A percentile compares a stretch with the other conserved stretches of the same genome.
Evolutionary conservation across 192 early-diverging fungal genomes (phyloP).

Genomic region (Coemansia sp.): DNA sequence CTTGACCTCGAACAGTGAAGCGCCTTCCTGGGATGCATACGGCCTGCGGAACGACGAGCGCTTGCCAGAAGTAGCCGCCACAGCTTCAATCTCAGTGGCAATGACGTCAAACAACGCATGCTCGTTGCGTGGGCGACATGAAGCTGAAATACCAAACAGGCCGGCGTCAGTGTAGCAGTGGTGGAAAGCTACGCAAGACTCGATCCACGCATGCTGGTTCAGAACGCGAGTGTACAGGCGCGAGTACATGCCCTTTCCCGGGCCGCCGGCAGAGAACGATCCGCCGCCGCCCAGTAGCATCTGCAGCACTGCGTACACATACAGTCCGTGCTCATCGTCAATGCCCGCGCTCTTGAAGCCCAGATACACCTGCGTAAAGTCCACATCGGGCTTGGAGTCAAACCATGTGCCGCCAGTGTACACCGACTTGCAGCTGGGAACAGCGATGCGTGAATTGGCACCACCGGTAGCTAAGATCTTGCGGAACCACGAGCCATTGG

Average conservation of each 20-base stretch:
- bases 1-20: conserved; percentile 61
- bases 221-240: conserved; percentile 92
- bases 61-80: conserved; percentile 47
- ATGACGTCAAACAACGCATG: conserved; percentile 77
- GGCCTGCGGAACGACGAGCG: conserved; percentile 34
- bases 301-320: conserved; percentile 86
- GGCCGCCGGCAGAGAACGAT: conserved; percentile 95
- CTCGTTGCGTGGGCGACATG: conserved; percentile 78
- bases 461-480: conserved; percentile 17
- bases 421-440: conserved; percentile 53
- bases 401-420: conserved; percentile 85
- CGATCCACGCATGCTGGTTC: conserved; percentile 92
- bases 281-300: conserved; percentile 93
- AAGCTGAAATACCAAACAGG: conserved; percentile 89
- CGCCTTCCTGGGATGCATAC: conserved; percentile 41
- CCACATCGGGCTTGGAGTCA: conserved; percentile 65
- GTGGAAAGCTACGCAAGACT: conserved; percentile 90
- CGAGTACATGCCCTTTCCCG: conserved; percentile 99
- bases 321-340: conserved; percentile 75
- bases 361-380: conserved; percentile 85
- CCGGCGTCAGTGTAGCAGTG: conserved; percentile 88
- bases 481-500: conserved; percentile 26
- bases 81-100: conserved; percentile 74
- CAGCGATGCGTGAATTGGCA: conserved; percentile 27
- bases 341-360: conserved; percentile 85